Evolutionary conservation across 2,329 filamentous ascomycete species (phyloP).

Genomic region (Sclerotiophoma versabilis): DNA sequence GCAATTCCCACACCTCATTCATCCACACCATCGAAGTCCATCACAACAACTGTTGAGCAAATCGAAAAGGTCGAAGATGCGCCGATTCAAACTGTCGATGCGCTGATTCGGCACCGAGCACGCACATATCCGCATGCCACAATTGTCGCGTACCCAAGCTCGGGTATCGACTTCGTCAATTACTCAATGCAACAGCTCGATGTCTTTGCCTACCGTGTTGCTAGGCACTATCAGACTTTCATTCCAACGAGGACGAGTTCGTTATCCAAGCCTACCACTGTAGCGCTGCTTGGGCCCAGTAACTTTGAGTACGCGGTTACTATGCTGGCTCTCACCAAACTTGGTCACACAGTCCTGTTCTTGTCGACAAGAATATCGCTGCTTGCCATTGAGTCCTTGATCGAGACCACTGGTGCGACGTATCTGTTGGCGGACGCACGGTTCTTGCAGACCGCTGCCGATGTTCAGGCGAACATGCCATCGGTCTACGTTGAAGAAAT

Average conservation of each 20-base stretch:
- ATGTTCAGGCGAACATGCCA: conserved; percentile 18
- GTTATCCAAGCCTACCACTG: conserved; percentile 29
- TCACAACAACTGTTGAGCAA: background rate
- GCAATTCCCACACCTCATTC: conserved; percentile 18
- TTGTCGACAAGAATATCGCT: conserved; percentile 62
- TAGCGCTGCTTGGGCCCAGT: conserved; percentile 62
- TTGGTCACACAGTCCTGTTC: conserved; percentile 64
- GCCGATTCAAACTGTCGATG: conserved; percentile 47
- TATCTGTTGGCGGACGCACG: conserved; percentile 31
- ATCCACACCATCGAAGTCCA: conserved; percentile 1
- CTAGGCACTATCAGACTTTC: conserved; percentile 30
- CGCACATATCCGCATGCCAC: conserved; percentile 44
- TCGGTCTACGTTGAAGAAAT: conserved; percentile 23
- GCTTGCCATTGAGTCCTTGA: conserved; percentile 58
- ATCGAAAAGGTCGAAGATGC: conserved; percentile 1
- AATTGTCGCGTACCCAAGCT: conserved; percentile 55
- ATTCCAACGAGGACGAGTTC: conserved; percentile 28
- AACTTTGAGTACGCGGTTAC: conserved; percentile 64
- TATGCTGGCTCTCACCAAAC: conserved; percentile 61
- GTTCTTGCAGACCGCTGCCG: conserved; percentile 45
- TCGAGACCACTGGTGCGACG: conserved; percentile 31
- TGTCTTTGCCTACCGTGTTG: conserved; percentile 43
- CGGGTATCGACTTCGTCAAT: conserved; percentile 55
- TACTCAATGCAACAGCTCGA: conserved; percentile 58
- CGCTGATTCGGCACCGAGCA: conserved; percentile 50